Evolutionary conservation across 2,329 filamentous ascomycete genomes (phyloP), one percentile per base, ranked within the genome.

Genomic region (Tolypocladium tundrense): DNA sequence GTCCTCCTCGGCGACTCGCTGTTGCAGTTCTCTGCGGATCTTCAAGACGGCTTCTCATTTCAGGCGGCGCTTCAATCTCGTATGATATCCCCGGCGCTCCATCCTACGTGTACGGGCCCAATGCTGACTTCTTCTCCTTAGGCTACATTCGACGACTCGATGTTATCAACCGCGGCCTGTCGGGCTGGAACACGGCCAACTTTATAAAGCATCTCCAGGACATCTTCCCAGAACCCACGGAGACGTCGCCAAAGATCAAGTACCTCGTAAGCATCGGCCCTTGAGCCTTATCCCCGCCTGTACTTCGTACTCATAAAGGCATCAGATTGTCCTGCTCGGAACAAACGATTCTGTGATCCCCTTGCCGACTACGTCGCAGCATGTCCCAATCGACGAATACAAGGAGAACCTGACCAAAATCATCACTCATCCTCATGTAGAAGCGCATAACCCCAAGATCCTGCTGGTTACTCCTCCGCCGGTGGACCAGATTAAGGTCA

Each of bases 1-100:
- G 78, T 97, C 61, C 83, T 97, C 31, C 88, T 97, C 61, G 93
- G 93, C 57, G 94, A 97, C 74, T 96, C 90, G 39, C 87, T 97
- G 61, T 87, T 93, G 54, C 86, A 97, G 68, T 77, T 80, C 48
- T 81, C 85, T 2, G 82, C 81, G 62, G 77, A 80, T 41, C 77
- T 85, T 54, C 73, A 80, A 13, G 75, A 83, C 58, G 90, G 88
- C 19, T 93, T 92, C 71, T 89, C 82, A 0, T 89, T 95, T 65
- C 84, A 86, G 59, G 82, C 88, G 27, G 85, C 83, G 19, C 75
- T 96, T 3, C 85, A 91, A 68, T 73, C 83, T 63, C 80, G 88
- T 91, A 64, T 69, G 81, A 76, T 14, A 9, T 5, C 4, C 14
- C 35, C 11, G 7, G 14, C 31, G 9, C 5, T 24, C 42, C 33